These are phyloP conservation scores for Mycena sp. DNA, from an alignment of 1,284 basidiomycete species.

Conservation along the genomic window DNA sequence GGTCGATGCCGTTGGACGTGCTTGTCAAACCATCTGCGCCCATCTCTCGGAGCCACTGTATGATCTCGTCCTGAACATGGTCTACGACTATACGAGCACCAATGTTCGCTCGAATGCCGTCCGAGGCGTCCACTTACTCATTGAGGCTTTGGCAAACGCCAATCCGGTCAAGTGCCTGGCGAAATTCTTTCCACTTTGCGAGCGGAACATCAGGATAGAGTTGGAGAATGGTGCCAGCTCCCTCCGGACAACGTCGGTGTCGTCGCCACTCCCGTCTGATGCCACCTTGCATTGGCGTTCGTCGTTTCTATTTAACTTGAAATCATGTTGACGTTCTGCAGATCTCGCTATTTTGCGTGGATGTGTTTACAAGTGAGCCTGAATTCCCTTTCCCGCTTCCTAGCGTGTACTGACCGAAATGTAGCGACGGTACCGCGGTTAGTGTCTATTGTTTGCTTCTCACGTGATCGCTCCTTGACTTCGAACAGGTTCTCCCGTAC, in stretches of 20 bases:
- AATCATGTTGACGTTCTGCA: slow-evolving; percentile 15
- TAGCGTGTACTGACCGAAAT: background rate
- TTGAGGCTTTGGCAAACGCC: slow-evolving; percentile 88
- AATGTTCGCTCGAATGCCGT: slow-evolving; percentile 89
- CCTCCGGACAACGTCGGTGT: slow-evolving; percentile 82
- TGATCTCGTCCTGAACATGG: slow-evolving; percentile 85
- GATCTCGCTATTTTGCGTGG: slow-evolving; percentile 76
- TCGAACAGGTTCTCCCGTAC: slow-evolving; percentile 68
- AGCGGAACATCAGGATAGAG: slow-evolving; percentile 79
- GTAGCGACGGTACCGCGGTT: slow-evolving; percentile 73
- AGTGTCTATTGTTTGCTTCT: slow-evolving; percentile 38
- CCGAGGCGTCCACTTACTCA: slow-evolving; percentile 87
- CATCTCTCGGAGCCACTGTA: slow-evolving; percentile 87
- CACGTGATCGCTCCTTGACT: slow-evolving; percentile 12
- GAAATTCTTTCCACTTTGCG: slow-evolving; percentile 83
- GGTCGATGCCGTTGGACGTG: slow-evolving; percentile 70
- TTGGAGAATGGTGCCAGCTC: slow-evolving; percentile 91
- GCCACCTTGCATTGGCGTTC: slow-evolving; percentile 91
- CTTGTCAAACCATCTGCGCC: slow-evolving; percentile 74
- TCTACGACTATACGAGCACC: slow-evolving; percentile 81
- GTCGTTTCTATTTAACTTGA: slow-evolving; percentile 40
- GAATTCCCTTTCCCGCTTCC: background rate
- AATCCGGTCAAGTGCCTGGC: slow-evolving; percentile 82
- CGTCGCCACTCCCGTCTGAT: slow-evolving; percentile 81
- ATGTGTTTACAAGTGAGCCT: slow-evolving; percentile 74